phyloP scores from a whole-genome alignment of 495 filamentous ascomycete genomes.

The Penicillium fimorum region DNA sequence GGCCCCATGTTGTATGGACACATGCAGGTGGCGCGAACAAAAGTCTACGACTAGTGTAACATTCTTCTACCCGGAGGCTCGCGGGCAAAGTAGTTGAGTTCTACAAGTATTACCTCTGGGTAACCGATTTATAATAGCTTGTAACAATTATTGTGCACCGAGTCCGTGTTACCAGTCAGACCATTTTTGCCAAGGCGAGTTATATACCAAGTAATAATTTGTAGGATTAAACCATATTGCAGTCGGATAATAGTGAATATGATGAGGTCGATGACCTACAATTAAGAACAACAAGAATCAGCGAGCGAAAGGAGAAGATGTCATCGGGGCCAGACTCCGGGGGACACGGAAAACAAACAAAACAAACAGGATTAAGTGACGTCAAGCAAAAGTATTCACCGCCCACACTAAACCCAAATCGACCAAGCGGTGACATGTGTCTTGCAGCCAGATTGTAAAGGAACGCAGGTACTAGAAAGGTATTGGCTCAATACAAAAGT shows the following conservation, averaged over 20 bases:
- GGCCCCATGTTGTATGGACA: conserved; percentile 39
- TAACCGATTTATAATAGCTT: conserved; percentile 23
- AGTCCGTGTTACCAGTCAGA: conserved; percentile 38
- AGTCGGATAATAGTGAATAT: background rate
- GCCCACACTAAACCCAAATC: conserved; percentile 14
- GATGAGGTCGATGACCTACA: background rate
- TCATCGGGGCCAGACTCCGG: background rate
- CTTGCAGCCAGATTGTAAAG: conserved; percentile 6
- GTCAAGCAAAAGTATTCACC: conserved; percentile 1
- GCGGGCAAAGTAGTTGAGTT: conserved; percentile 34
- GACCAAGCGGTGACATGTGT: conserved; percentile 18
- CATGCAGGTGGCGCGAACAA: conserved; percentile 26
- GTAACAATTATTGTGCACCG: conserved; percentile 20
- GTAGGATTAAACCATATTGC: background rate
- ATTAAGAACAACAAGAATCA: background rate
- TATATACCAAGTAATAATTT: conserved; percentile 25
- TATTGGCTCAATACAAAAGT: background rate
- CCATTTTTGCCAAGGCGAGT: conserved; percentile 40
- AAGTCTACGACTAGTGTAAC: conserved; percentile 16
- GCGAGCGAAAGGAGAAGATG: background rate
- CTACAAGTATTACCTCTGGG: conserved; percentile 37
- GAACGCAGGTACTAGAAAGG: conserved; percentile 10
- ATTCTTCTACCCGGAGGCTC: conserved; percentile 39
- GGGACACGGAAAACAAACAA: background rate
- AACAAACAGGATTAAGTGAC: conserved; percentile 2